Base-by-base conservation (phyloP, 2,329 filamentous ascomycete species). In the Penicillium sp. region DNA sequence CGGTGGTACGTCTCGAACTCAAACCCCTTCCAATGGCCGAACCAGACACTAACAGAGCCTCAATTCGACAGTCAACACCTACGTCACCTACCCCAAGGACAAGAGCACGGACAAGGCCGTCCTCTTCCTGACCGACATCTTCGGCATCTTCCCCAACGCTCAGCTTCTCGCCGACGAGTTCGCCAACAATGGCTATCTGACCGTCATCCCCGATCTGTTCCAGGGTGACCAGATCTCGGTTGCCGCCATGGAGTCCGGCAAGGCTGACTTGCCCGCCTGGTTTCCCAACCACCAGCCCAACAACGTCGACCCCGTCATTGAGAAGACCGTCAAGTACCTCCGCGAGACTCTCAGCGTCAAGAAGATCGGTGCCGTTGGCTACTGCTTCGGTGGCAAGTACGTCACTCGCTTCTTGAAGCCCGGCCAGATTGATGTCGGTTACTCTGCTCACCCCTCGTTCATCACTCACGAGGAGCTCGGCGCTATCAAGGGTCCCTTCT, bases 331-430 rank as follows among this genome's bases (percentile, higher is more conserved):
- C 57, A 81, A 82, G 67, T 77, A 82, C 49, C 67, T 90, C 47
- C 79, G 80, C 53, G 75, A 78, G 46, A 76, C 82, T 46, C 73
- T 77, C 48, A 79, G 80, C 1, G 69, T 81, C 41, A 82, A 80
- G 67, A 82, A 79, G 57, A 72, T 91, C 31, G 87, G 82, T 1
- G 81, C 77, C 13, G 81, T 85, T 0, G 88, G 88, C 0, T 90
- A 90, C 72, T 91, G 88, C 72, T 89, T 90, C 60, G 88, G 88
- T 33, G 87, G 80, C 49, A 89, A 88, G 81, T 91, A 88, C 69
- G 82, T 89, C 30, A 79, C 80, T 47, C 84, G 90, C 38, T 87
- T 86, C 76, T 79, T 85, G 64, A 72, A 79, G 74, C 78, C 77
- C 50, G 83, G 83, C 56, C 70, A 75, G 55, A 79, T 92, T 58